Percentiles rank a stretch among this genome's conserved stretches.
Evolutionary conservation across 1,139 yeast species (phyloP).

Genomic region (Protomyces inouyei): DNA sequence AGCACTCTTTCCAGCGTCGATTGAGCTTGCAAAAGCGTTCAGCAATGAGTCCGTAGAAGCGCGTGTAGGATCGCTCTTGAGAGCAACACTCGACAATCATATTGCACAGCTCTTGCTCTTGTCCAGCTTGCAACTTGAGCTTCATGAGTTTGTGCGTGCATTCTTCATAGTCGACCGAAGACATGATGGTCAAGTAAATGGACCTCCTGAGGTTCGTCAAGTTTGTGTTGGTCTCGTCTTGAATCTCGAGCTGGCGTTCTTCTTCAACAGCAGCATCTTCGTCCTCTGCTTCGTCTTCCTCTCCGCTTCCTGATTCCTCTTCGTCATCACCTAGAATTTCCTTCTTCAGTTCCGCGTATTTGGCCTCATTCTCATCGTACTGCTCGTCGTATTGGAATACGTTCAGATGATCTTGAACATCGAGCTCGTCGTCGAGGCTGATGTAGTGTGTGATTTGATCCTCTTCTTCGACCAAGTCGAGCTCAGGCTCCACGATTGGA

Average conservation of each 20-base stretch:
- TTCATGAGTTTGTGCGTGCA: slow-evolving; percentile 78
- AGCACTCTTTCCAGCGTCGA: slow-evolving; percentile 54
- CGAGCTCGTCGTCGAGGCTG: slow-evolving; percentile 51
- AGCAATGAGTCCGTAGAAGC: slow-evolving; percentile 74
- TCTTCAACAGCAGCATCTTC: slow-evolving; percentile 35
- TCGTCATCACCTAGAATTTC: slow-evolving; percentile 49
- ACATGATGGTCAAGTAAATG: slow-evolving; percentile 77
- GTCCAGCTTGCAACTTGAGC: slow-evolving; percentile 37
- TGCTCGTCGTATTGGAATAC: slow-evolving; percentile 52
- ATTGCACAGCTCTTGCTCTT: slow-evolving; percentile 52
- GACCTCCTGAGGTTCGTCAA: slow-evolving; percentile 61
- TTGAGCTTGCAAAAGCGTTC: slow-evolving; percentile 56
- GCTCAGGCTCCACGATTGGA: slow-evolving; percentile 44
- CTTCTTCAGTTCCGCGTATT: slow-evolving; percentile 42
- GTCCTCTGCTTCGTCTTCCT: slow-evolving; percentile 35
- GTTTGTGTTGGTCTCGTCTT: slow-evolving; percentile 68
- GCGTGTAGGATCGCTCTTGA: slow-evolving; percentile 83
- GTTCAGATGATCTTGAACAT: slow-evolving; percentile 50
- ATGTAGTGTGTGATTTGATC: slow-evolving; percentile 59
- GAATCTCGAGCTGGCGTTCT: slow-evolving; percentile 38
- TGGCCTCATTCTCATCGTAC: slow-evolving; percentile 50
- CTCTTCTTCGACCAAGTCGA: slow-evolving; percentile 63
- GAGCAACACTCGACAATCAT: slow-evolving; percentile 79
- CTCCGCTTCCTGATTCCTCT: slow-evolving; percentile 37
- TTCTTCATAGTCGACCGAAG: slow-evolving; percentile 91